These are phyloP conservation scores for Kodamaea jinghongensis DNA, from an alignment of 805 yeast genomes.

Conservation along the genomic window DNA sequence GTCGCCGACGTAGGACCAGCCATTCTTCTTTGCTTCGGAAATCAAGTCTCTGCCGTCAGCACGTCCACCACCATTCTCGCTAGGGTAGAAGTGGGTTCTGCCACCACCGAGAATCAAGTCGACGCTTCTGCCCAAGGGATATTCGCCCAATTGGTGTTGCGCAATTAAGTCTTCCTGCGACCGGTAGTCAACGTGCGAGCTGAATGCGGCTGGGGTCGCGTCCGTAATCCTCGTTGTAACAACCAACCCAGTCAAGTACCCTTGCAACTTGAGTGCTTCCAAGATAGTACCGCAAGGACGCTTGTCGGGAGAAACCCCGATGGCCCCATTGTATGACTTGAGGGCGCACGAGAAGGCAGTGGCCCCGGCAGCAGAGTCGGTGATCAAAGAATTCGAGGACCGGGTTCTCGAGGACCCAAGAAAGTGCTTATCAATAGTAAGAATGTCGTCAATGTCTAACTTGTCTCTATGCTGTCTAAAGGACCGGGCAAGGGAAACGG, in stretches of 20 bases:
- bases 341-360: conserved; percentile 86
- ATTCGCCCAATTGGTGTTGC: conserved; percentile 78
- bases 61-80: conserved; percentile 52
- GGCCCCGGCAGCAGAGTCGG: conserved; percentile 98
- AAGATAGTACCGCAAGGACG: conserved; percentile 84
- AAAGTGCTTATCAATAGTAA: conserved; percentile 63
- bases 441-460: conserved; percentile 52
- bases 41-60: conserved; percentile 67
- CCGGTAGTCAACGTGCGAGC: conserved; percentile 74
- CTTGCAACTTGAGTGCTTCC: conserved; percentile 81
- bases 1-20: conserved; percentile 65
- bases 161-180: conserved; percentile 84
- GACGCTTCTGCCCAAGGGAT: conserved; percentile 74
- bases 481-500: conserved; percentile 74
- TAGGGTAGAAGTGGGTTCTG: conserved; percentile 73
- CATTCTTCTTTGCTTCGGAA: conserved; percentile 54
- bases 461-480: conserved; percentile 61
- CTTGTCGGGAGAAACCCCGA: conserved; percentile 70
- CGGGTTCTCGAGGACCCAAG: conserved; percentile 86
- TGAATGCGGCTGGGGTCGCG: conserved; percentile 92
- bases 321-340: conserved; percentile 87
- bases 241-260: conserved; percentile 83
- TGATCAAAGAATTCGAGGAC: conserved; percentile 70
- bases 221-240: conserved; percentile 92
- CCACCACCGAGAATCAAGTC: conserved; percentile 93